Evolutionary conservation across 768 basidiomycete genomes (phyloP).

Genomic region (Vararia minispora): DNA sequence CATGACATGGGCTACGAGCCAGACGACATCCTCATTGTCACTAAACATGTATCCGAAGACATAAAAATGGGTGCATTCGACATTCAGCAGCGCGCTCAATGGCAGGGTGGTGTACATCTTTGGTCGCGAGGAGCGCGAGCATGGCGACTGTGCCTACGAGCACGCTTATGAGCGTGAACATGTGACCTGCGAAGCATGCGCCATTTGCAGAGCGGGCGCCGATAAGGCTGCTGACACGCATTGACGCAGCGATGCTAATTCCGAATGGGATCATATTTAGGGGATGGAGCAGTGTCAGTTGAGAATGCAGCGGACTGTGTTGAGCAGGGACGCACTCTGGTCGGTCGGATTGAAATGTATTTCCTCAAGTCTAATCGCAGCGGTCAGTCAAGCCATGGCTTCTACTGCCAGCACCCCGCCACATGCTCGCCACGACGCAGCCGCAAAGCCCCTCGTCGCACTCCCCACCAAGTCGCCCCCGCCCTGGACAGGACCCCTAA

Average conservation of each 20-base stretch:
- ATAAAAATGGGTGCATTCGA: slow-evolving; percentile 19
- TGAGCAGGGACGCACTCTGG: slow-evolving; percentile 33
- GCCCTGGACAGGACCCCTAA: too few relatives aligned
- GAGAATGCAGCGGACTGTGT: neutral
- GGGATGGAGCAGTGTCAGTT: slow-evolving; percentile 25
- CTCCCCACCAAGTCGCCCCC: too few relatives aligned
- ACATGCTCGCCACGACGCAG: too few relatives aligned
- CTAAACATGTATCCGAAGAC: slow-evolving; percentile 58
- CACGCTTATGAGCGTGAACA: slow-evolving; percentile 50
- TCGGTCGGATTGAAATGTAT: too few relatives aligned
- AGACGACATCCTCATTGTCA: slow-evolving; percentile 42
- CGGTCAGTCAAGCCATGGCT: too few relatives aligned
- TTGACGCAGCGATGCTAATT: slow-evolving; percentile 59
- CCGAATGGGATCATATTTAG: slow-evolving; percentile 64
- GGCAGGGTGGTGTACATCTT: slow-evolving; percentile 31
- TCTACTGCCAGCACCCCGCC: too few relatives aligned
- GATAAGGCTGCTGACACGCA: slow-evolving; percentile 59
- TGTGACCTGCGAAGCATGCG: slow-evolving; percentile 47
- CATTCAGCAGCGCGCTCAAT: neutral
- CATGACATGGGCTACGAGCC: slow-evolving; percentile 34
- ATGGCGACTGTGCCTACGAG: slow-evolving; percentile 46
- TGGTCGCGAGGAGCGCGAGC: slow-evolving; percentile 40
- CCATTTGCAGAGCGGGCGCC: slow-evolving; percentile 39
- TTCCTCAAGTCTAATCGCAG: too few relatives aligned
- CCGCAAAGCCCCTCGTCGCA: too few relatives aligned